phyloP scores from a whole-genome alignment of 768 basidiomycete genomes.

The Serendipita vermifera region DNA sequence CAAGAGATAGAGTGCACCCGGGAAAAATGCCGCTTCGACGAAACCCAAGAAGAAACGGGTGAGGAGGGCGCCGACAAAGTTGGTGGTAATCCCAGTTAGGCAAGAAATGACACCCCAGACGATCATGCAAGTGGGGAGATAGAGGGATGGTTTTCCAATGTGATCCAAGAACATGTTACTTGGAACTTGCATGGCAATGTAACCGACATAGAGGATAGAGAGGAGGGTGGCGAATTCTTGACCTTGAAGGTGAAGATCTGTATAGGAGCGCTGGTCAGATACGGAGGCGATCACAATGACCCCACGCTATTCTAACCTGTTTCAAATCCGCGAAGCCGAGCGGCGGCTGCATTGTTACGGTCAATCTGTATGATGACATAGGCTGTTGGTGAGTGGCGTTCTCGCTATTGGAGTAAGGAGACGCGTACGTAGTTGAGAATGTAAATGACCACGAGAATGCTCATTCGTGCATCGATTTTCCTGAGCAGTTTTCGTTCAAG shows the following conservation, averaged over 20 bases:
- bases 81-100: constrained; percentile 29
- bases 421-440: constrained; percentile 35
- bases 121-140: constrained; percentile 37
- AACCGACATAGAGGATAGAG: constrained; percentile 56
- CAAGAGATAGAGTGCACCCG: constrained; percentile 32
- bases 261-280: constrained; percentile 8
- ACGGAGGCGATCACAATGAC: neutral
- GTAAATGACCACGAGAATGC: constrained; percentile 34
- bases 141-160: constrained; percentile 47
- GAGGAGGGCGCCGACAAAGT: constrained; percentile 50
- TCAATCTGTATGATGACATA: constrained; percentile 36
- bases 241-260: constrained; percentile 43
- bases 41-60: constrained; percentile 70
- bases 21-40: constrained; percentile 54
- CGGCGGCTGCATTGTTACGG: constrained; percentile 58
- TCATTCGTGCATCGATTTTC: constrained; percentile 39
- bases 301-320: constrained; percentile 23
- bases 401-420: neutral
- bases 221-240: constrained; percentile 54
- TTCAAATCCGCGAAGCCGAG: constrained; percentile 59
- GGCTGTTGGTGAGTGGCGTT: constrained; percentile 1
- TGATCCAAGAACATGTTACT: constrained; percentile 62
- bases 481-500: constrained; percentile 41
- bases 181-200: constrained; percentile 66
- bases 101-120: constrained; percentile 48